phyloP scores from a whole-genome alignment of 352 stramenopile species.

The Aphanomyces euteiches region DNA sequence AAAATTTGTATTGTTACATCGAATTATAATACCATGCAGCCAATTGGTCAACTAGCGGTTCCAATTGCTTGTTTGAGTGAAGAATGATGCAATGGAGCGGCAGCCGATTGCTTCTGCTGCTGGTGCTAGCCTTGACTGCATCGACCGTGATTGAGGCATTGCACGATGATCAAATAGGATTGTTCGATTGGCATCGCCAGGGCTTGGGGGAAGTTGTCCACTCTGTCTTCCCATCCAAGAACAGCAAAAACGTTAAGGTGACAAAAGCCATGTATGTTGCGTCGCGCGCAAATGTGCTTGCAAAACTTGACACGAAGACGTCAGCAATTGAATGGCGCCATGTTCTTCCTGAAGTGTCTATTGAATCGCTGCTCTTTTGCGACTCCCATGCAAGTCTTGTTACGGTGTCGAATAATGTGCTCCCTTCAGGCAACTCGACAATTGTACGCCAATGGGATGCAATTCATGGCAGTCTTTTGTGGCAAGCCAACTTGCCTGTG shows the following conservation, averaged over 20 bases:
- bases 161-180: conserved; percentile 69
- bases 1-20: too few species aligned
- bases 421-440: conserved; percentile 33
- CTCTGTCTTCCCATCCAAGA: conserved; percentile 20
- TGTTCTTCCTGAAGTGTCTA: conserved; percentile 39
- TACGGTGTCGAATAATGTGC: not conserved
- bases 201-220: conserved; percentile 51
- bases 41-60: too few species aligned
- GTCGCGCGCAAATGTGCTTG: conserved; percentile 55
- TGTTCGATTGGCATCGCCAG: conserved; percentile 74
- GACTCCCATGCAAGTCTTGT: conserved; percentile 13
- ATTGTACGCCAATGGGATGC: conserved; percentile 69
- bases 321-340: conserved; percentile 74
- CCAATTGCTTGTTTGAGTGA: too few species aligned
- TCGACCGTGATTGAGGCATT: conserved; percentile 36
- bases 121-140: conserved; percentile 37
- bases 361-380: conserved; percentile 7
- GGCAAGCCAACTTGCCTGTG: conserved; percentile 39
- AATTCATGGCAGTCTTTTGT: conserved; percentile 55
- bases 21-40: too few species aligned
- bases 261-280: conserved; percentile 57
- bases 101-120: not conserved
- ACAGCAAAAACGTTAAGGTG: conserved; percentile 9
- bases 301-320: conserved; percentile 61
- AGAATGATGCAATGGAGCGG: conserved; percentile 6